A percentile compares a stretch with the other conserved stretches of the same genome.
phyloP scores from a whole-genome alignment of 2,329 filamentous ascomycete genomes.

The Monilinia vaccinii-corymbosi region DNA sequence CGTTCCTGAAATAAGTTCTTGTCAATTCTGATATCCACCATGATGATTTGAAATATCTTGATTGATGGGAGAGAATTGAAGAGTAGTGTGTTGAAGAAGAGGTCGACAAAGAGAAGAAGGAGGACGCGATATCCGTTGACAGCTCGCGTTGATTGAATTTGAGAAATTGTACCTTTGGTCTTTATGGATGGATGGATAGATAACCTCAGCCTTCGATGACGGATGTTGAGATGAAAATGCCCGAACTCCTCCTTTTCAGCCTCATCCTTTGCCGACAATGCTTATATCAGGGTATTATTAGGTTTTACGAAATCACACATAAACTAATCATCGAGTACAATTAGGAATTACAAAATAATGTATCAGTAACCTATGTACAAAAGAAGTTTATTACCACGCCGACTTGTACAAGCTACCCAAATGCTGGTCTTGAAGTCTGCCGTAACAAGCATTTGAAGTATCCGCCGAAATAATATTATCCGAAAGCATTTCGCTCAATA shows the following conservation, averaged over 20 bases:
- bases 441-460: background rate
- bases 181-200: background rate
- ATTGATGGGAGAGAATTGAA: conserved; percentile 22
- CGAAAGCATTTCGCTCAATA: background rate
- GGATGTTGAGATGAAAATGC: background rate
- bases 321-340: background rate
- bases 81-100: conserved; percentile 9
- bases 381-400: background rate
- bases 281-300: too few species aligned
- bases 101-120: conserved; percentile 6
- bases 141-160: conserved; percentile 18
- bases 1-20: conserved; percentile 89
- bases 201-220: background rate
- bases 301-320: background rate
- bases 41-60: conserved; percentile 15
- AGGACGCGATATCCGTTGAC: conserved; percentile 20
- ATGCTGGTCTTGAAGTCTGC: background rate
- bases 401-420: background rate
- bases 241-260: background rate
- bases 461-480: background rate
- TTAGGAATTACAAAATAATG: background rate
- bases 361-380: conserved; percentile 4
- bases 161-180: background rate
- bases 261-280: background rate
- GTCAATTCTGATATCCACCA: conserved; percentile 88